Percentiles rank a stretch among this genome's conserved stretches.
phyloP scores from a whole-genome alignment of 1,284 basidiomycete species.

The Naganishia cerealis region DNA sequence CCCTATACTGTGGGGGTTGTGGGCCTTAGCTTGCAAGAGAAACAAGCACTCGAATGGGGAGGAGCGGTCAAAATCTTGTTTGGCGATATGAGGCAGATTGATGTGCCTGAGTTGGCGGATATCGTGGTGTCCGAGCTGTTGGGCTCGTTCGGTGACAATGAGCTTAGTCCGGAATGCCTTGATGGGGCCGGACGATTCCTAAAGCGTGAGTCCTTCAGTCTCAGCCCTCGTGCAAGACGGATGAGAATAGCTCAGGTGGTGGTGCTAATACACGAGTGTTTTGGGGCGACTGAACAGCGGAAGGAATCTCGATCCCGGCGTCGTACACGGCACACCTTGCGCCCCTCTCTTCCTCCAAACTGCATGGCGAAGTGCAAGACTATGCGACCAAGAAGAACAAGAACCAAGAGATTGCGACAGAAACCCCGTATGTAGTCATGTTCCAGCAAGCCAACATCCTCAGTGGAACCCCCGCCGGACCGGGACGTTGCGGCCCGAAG shows the following conservation, averaged over 20 bases:
- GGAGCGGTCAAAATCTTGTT: conserved; percentile 75
- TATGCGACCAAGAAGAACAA: conserved; percentile 59
- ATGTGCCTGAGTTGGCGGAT: conserved; percentile 80
- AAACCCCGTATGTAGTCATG: conserved; percentile 98
- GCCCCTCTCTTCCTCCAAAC: conserved; percentile 86
- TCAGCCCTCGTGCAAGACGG: conserved; percentile 19
- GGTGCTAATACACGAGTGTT: conserved; percentile 14
- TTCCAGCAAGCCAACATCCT: conserved; percentile 87
- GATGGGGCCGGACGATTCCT: conserved; percentile 91
- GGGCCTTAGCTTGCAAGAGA: conserved; percentile 69
- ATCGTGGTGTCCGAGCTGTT: conserved; percentile 93
- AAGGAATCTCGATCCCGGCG: conserved; percentile 89
- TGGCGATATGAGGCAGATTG: conserved; percentile 87
- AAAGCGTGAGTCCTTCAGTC: conserved; percentile 64
- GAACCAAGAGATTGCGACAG: conserved; percentile 61
- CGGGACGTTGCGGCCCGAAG: conserved; percentile 70
- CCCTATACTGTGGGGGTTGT: not conserved
- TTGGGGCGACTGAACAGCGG: conserved; percentile 11
- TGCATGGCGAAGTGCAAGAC: conserved; percentile 71
- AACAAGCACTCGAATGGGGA: conserved; percentile 79
- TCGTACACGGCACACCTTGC: conserved; percentile 94
- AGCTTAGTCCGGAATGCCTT: conserved; percentile 93
- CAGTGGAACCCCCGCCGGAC: conserved; percentile 64
- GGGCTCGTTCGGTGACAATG: conserved; percentile 97
- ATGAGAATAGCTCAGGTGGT: conserved; percentile 36